Base-by-base conservation (phyloP, 2,329 filamentous ascomycete genomes). In the Microsporum ferrugineum region DNA sequence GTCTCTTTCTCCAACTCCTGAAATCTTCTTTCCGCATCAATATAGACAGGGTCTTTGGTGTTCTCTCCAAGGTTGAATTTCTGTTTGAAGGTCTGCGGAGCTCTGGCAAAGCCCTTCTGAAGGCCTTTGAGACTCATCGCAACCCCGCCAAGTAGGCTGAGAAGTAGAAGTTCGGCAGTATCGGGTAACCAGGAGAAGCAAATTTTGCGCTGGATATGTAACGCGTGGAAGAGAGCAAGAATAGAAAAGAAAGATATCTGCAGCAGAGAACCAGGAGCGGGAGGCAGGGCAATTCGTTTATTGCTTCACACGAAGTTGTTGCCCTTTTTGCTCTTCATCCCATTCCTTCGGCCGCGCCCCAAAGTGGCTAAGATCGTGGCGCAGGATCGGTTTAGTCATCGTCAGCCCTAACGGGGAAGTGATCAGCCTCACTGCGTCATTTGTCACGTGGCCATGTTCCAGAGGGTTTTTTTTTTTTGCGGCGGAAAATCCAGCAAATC, bases 101-200 rank as follows among this genome's bases (percentile, higher is more conserved):
- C 92, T 78, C 94, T 85, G 65, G 84, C 84, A 72, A 96, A 80
- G 79, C 88, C 88, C 82, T 96, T 97, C 74, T 88, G 86, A 71
- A 99, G 89, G 71, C 94, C 94, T 78, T 94, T 95, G 82, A 96
- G 91, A 84, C 91, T 96, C 94, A 99, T 97, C 14, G 39, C 57
- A 34, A 47, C 38, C 31, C 17, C 57, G 34, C 57, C 57, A 57
- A 53, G 29, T 53, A 34, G 27, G 49, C 10, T 53, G 10, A n/a
- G 12, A 14, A 3, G 49, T 34, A 5, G 31, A 33, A 27, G 12
- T 53, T 53, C 49, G 31, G 49, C 49, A 53, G 14, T 10, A 10
- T 53, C 49, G 49, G 49, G 3, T 12, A 33, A 6, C 33, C 49
- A 17, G 14, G 49, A 33, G 14, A 33, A 53, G 27, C 49, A 3